phyloP scores from a whole-genome alignment of 306 rosid species.

The Dryas octopetala region DNA sequence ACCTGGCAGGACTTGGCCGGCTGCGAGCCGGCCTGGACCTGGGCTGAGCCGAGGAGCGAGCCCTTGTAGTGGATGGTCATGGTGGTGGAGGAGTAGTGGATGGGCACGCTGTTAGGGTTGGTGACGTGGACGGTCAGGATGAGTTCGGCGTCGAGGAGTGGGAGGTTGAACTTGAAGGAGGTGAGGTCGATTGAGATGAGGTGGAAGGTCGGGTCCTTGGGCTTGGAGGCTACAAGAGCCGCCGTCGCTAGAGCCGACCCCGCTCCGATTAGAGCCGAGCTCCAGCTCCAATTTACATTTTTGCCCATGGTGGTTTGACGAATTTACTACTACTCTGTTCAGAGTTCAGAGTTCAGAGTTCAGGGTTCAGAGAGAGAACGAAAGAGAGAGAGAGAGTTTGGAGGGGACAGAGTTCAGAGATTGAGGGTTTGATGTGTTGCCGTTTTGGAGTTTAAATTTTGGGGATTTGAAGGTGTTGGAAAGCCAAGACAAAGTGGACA shows the following conservation, averaged over 20 bases:
- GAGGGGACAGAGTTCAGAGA: neutral
- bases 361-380: neutral
- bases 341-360: neutral
- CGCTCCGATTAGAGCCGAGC: constrained; percentile 68
- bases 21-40: constrained; percentile 74
- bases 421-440: neutral
- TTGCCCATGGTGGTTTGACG: constrained; percentile 25
- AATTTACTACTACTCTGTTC: neutral
- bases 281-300: constrained; percentile 63
- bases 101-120: constrained; percentile 75
- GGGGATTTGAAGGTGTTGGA: neutral
- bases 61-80: constrained; percentile 87
- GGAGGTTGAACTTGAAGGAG: constrained; percentile 60
- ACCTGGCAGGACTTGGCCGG: constrained; percentile 64
- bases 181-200: constrained; percentile 72
- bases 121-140: constrained; percentile 77
- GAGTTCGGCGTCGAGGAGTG: constrained; percentile 66
- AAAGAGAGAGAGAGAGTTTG: too few relatives aligned
- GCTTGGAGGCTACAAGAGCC: constrained; percentile 55
- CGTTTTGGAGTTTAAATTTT: neutral
- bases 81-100: constrained; percentile 72
- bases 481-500: neutral
- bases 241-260: constrained; percentile 66
- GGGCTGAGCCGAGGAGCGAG: constrained; percentile 77
- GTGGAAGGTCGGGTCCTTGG: constrained; percentile 80